A percentile compares a stretch with the other conserved stretches of the same genome.
Evolutionary conservation across 345 rosid genomes (phyloP).

Genomic region (Citrus inodora): DNA sequence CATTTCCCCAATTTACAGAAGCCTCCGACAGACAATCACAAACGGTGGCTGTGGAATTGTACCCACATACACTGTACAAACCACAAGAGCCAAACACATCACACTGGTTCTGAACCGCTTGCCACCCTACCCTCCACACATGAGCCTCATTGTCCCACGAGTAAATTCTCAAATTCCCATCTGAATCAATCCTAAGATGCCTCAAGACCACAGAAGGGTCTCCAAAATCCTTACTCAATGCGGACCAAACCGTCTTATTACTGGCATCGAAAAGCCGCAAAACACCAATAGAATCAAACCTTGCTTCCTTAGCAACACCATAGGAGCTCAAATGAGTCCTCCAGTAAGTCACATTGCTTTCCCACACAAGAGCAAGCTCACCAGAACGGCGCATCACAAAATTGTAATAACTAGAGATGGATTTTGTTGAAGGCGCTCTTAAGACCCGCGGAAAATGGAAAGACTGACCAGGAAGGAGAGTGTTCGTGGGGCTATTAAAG

Average conservation of each 20-base stretch:
- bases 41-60: constrained; percentile 26
- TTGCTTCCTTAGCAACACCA: constrained; percentile 25
- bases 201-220: constrained; percentile 25
- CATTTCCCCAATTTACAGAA: constrained; percentile 14
- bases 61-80: constrained; percentile 33
- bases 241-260: constrained; percentile 20
- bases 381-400: constrained; percentile 28
- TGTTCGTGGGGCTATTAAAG: constrained; percentile 33
- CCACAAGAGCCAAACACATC: constrained; percentile 39
- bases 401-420: constrained; percentile 31
- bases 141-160: constrained; percentile 22
- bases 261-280: constrained; percentile 22
- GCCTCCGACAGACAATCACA: constrained; percentile 28
- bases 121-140: constrained; percentile 37
- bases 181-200: constrained; percentile 37
- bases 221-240: constrained; percentile 26
- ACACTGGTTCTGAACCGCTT: constrained; percentile 41
- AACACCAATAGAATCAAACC: constrained; percentile 28
- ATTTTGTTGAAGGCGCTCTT: constrained; percentile 33
- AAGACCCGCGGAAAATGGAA: constrained; percentile 33
- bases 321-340: constrained; percentile 24
- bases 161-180: constrained; percentile 40
- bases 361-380: constrained; percentile 42
- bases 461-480: constrained; percentile 40
- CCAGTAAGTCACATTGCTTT: constrained; percentile 41